phyloP scores from a whole-genome alignment of 2,329 filamentous ascomycete species.

The Calycina herbarum region DNA sequence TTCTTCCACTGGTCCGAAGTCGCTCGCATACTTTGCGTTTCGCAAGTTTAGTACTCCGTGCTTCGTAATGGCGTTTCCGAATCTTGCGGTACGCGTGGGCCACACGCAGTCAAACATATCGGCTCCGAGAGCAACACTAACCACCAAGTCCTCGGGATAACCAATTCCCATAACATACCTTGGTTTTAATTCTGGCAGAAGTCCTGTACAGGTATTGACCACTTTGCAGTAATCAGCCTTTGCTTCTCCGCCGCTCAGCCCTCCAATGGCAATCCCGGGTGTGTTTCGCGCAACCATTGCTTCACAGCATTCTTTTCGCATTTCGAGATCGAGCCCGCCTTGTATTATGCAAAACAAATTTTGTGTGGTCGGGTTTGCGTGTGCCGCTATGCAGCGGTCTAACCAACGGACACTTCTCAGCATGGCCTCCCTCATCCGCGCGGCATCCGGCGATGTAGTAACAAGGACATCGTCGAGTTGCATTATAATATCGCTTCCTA shows the following conservation, averaged over 20 bases:
- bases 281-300: conserved; percentile 91
- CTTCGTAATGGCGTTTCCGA: conserved; percentile 89
- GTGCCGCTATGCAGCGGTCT: conserved; percentile 88
- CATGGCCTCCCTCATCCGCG: conserved; percentile 92
- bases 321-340: conserved; percentile 84
- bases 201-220: conserved; percentile 78
- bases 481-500: conserved; percentile 99
- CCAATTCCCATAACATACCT: conserved; percentile 99
- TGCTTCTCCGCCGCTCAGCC: conserved; percentile 90
- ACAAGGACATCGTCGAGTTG: conserved; percentile 97
- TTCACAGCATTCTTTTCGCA: conserved; percentile 78
- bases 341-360: conserved; percentile 99
- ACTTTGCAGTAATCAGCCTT: conserved; percentile 92
- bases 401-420: conserved; percentile 92
- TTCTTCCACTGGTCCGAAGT: conserved; percentile 82
- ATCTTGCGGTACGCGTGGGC: conserved; percentile 93
- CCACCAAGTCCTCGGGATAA: conserved; percentile 92
- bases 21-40: conserved; percentile 70
- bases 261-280: conserved; percentile 94
- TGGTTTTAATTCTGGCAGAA: conserved; percentile 90
- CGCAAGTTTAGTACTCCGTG: conserved; percentile 82
- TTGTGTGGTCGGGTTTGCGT: conserved; percentile 78
- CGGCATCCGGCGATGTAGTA: conserved; percentile 87
- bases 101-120: conserved; percentile 99
- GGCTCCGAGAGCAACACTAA: conserved; percentile 88